Evolutionary conservation across 805 yeast genomes (phyloP).

Genomic region (Lipomyces yamadae): DNA sequence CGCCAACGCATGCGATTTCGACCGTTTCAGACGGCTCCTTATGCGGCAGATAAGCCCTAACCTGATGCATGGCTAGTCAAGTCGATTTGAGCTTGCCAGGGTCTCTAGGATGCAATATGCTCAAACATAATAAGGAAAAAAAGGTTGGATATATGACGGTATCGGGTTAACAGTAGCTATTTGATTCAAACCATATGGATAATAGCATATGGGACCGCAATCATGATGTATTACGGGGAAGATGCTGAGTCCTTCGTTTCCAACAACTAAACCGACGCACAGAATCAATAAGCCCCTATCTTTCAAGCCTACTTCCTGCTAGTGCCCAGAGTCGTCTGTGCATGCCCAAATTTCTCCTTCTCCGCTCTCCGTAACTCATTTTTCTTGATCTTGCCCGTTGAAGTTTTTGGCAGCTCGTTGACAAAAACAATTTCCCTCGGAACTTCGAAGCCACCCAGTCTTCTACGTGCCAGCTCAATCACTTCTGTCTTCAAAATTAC

Average conservation of each 20-base stretch:
- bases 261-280: neutral
- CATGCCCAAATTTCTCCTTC: neutral
- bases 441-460: conserved; percentile 46
- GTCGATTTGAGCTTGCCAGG: too few relatives aligned
- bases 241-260: too few relatives aligned
- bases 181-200: too few relatives aligned
- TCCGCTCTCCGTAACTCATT: conserved; percentile 43
- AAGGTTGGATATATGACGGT: too few relatives aligned
- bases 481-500: conserved; percentile 32
- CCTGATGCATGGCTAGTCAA: neutral
- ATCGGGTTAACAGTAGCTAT: too few relatives aligned
- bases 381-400: conserved; percentile 48
- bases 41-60: neutral
- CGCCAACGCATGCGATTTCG: neutral
- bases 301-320: neutral
- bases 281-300: neutral
- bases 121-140: too few relatives aligned
- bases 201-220: too few relatives aligned
- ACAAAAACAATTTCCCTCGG: conserved; percentile 43
- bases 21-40: neutral
- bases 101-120: too few relatives aligned
- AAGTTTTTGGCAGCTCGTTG: conserved; percentile 45
- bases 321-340: neutral
- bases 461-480: conserved; percentile 38
- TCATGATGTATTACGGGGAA: too few relatives aligned